Evolutionary conservation across 805 yeast genomes (phyloP), one percentile per base, ranked within the genome.

Genomic region (Saccharomyces cerevisiae): DNA sequence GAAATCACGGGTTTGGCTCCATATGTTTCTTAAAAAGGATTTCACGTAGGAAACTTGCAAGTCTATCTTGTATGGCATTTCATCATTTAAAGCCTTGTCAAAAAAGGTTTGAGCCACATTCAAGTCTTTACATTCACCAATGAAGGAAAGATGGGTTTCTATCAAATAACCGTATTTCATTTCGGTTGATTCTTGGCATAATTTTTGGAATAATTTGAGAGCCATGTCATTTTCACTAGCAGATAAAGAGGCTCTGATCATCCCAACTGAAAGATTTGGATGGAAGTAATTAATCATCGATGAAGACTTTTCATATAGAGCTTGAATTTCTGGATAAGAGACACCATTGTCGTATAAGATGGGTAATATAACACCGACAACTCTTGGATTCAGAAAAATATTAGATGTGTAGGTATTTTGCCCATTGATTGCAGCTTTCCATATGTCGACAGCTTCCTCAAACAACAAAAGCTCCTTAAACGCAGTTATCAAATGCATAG

Each of bases 81-180:
- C 83, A 60, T 77, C 79, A 57, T 78, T 75, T 51, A 87, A 74
- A 3, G 89, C 92, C 67, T 84, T 86, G 61, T 82, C 83, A 68
- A 85, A 87, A 63, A 88, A 88, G 46, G 82, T 79, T 64, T 80
- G 81, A 4, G 96, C 88, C 48, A 88, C 83, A 46, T 74, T 75
- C 53, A 86, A 76, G 65, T 88, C 90, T 64, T 80, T 81, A 68
- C 89, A 85, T 59, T 80, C 82, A 48, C 95, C 94, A 65, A 88
- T 84, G 62, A 88, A 88, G 2, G 85, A 77, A 57, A 87, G 75
- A 72, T 88, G 96, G 49, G 88, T 84, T 70, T 85, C 87, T 32
- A 85, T 79, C 69, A 86, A 73, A 31, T 84, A 78, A 51, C 82
- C 76, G 62, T 74, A 71, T 68, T 73, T 74, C 52, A 63, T 61